Base-by-base conservation (phyloP, 768 basidiomycete genomes). In the Cyathus striatus region DNA sequence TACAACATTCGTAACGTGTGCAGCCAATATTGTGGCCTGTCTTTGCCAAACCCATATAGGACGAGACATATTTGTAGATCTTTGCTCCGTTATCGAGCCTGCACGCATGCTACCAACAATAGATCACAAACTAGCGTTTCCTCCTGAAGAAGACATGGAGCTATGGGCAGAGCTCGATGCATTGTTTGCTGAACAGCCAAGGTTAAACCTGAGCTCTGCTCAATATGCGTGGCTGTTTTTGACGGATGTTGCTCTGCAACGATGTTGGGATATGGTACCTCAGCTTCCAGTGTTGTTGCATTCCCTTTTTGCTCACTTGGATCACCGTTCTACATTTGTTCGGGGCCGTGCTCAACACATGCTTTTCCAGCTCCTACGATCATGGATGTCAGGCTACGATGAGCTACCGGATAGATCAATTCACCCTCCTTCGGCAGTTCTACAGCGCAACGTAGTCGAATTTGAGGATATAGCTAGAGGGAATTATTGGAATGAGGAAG, bases 171-270 rank as follows among this genome's bases (percentile, higher is more conserved):
- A 89, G 51, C 75, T 93, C 16, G 86, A 86, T 50, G 76, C 79
- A 7, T 58, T 90, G 27, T 92, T 88, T 58, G 79, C 75, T 1
- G 81, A 81, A 45, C 77, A 84, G 48, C 84, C 87, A 9, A 69
- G 83, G 23, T 65, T 86, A 37, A 68, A 78, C 2, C 68, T 95
- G 39, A 87, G 88, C 13, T 80, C 88, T 0, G 90, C 89, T 12
- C 92, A 95, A 56, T 89, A 89, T 56, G 91, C 93, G 1, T 78
- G 92, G 65, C 70, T 95, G 6, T 92, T 93, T 56, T 63, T 94
- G 21, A 76, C 81, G 2, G 88, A 92, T 48, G 74, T 86, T 24
- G 79, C 86, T 0, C 62, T 90, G 22, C 83, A 86, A 49, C 77
- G 83, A 23, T 79, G 78, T 49, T 90, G 88, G 86, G 85, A 86